Percentiles rank a stretch among this genome's conserved stretches.
Evolutionary conservation across 805 yeast genomes (phyloP).

Genomic region (Candida loeiensis): DNA sequence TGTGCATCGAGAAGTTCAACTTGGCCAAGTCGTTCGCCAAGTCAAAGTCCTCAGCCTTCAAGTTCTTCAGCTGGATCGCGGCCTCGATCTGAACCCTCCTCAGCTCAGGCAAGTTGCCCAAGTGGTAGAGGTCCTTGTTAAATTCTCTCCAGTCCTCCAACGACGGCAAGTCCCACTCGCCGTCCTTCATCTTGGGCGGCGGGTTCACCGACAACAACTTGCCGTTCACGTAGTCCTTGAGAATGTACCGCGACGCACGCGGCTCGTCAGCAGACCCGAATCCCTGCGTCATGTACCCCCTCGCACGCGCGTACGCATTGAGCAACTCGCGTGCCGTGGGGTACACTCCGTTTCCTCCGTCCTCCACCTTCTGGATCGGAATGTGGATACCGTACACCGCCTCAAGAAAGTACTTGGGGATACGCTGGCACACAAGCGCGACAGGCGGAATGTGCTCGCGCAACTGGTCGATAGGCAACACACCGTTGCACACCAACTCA

Average conservation of each 20-base stretch:
- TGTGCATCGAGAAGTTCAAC: conserved; percentile 76
- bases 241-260: conserved; percentile 85
- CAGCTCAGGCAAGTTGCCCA: conserved; percentile 62
- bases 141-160: conserved; percentile 45
- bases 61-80: conserved; percentile 59
- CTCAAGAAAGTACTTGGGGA: conserved; percentile 85
- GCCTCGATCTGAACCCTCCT: conserved; percentile 67
- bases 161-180: conserved; percentile 53
- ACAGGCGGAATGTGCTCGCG: conserved; percentile 90
- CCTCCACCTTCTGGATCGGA: conserved; percentile 67
- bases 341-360: conserved; percentile 77
- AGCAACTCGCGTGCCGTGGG: conserved; percentile 89
- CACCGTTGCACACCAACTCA: conserved; percentile 96
- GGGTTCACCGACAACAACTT: conserved; percentile 81
- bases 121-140: conserved; percentile 70
- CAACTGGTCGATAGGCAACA: conserved; percentile 95
- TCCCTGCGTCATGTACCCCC: conserved; percentile 97
- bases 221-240: conserved; percentile 94
- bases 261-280: conserved; percentile 96
- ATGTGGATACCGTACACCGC: conserved; percentile 92
- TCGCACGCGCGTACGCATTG: conserved; percentile 89
- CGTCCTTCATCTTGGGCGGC: conserved; percentile 67
- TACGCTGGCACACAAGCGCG: conserved; percentile 77
- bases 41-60: conserved; percentile 52
- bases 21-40: conserved; percentile 65